Evolutionary conservation across 2,329 filamentous ascomycete genomes (phyloP), one percentile per base, ranked within the genome.

Genomic region (Nemania diffusa): DNA sequence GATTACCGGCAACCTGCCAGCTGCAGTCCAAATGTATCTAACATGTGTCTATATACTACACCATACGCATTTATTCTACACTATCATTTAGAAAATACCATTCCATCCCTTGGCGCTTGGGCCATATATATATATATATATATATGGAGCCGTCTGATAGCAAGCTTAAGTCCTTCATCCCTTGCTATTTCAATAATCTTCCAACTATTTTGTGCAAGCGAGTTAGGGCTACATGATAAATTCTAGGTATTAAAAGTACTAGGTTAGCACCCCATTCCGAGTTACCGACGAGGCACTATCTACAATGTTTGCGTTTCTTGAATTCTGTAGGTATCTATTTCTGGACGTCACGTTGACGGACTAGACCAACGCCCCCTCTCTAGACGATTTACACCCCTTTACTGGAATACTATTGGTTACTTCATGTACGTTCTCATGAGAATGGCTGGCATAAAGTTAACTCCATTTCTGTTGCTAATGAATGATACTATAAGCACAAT

Each of bases 321-420:
- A 48, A 32, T 51, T 24, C 57, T 46, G 40, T 44, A 44, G 40
- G 26, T 32, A n/a, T 50, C 37, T 34, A 27, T 20, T 34, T 34
- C n/a, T 53, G 26, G 42, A 55, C 27, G 56, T 50, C 40, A 57
- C 15, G 40, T 22, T 11, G 24, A 11, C 24, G n/a, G 22, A 44
- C 57, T 57, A 53, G 27, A 48, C 11, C 46, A 37, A 57, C 56
- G 40, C 50, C 50, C n/a, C 56, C 62, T 32, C 11, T 37, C 13
- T 11, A 11, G 7, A 20, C 11, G 20, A 15, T 20, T 22, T 13
- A 63, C 22, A 44, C 24, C 56, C 48, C 48, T 15, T 56, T 50
- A 13, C 37, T 40, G 17, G 13, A 22, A 51, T 32, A 27, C 51
- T 27, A 65, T 65, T 62, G 57, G 63, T 32, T 50, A n/a, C 40